Conservation (phyloP, 139 green algal species). For the Yamagishiella unicocca region DNA sequence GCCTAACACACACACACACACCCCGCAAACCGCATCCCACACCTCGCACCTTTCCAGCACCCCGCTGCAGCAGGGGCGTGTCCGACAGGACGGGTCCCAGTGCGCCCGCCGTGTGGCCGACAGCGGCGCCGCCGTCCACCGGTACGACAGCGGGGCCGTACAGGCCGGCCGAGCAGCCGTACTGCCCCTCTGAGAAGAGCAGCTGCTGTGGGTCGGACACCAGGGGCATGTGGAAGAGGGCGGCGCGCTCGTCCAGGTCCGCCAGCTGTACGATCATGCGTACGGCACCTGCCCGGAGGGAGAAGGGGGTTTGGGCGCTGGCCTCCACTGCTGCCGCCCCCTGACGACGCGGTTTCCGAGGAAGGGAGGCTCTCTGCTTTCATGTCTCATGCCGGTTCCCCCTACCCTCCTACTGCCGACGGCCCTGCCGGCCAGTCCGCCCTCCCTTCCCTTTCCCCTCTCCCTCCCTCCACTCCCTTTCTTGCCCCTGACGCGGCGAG, state of each 20-base stretch:
- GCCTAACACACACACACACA: neutral
- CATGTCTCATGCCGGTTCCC: neutral
- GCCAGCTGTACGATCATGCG: slow-evolving; percentile 8
- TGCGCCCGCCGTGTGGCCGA: neutral
- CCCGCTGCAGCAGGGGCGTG: neutral
- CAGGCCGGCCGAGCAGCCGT: neutral
- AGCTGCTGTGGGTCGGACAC: slow-evolving; percentile 8
- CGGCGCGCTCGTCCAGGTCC: slow-evolving; percentile 24
- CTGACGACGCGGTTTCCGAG: neutral
- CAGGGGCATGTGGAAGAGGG: slow-evolving; percentile 32
- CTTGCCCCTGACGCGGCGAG: too few species aligned
- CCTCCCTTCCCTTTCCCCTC: neutral
- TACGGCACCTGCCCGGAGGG: neutral
- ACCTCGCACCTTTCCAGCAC: slow-evolving; percentile 7
- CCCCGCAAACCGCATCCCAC: neutral
- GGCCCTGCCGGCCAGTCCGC: neutral
- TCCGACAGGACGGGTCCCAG: slow-evolving; percentile 17
- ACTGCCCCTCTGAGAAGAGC: neutral
- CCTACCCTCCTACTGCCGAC: neutral
- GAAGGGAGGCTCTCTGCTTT: neutral
- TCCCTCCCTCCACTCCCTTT: too few species aligned
- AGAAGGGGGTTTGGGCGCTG: too few species aligned
- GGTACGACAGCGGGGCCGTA: neutral
- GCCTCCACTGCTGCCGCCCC: too few species aligned
- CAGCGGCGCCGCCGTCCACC: neutral